Percentiles rank a stretch among this genome's conserved stretches.
Conservation (phyloP, 441 rosid genomes). For the Jatropha podagrica region DNA sequence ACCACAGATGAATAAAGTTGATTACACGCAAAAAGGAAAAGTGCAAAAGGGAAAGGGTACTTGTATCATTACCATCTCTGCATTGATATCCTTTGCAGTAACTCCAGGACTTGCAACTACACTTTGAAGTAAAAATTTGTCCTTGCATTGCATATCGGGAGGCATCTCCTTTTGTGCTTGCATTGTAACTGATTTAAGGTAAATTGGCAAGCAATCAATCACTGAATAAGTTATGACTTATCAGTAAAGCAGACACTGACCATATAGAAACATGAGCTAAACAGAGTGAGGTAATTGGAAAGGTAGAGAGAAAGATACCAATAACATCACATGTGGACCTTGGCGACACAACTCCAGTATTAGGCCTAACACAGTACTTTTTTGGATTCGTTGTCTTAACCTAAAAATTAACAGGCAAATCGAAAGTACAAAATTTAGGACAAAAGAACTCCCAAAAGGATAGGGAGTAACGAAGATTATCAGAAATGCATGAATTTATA, state of each 20-base stretch:
- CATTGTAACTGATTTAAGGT: constrained; percentile 60
- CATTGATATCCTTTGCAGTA: constrained; percentile 48
- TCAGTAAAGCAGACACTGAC: neutral
- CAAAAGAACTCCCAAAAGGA: neutral
- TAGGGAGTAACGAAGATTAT: neutral
- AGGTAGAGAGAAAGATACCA: constrained; percentile 38
- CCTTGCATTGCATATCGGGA: constrained; percentile 85
- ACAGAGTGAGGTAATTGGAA: neutral
- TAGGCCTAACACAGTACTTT: constrained; percentile 84
- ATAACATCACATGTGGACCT: constrained; percentile 63
- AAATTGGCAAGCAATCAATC: neutral
- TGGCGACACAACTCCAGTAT: constrained; percentile 72
- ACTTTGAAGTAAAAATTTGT: constrained; percentile 86
- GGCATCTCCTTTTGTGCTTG: constrained; percentile 90
- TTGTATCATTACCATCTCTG: constrained; percentile 60
- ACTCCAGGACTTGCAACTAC: constrained; percentile 58
- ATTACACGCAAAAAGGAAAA: neutral
- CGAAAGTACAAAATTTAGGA: neutral
- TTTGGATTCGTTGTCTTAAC: constrained; percentile 85
- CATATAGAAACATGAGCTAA: no score
- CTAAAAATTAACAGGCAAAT: constrained; percentile 30
- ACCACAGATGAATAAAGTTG: neutral
- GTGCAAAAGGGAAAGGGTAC: neutral
- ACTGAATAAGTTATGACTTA: neutral
- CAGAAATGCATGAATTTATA: neutral